Conservation (phyloP, 805 yeast genomes). For the Candida gorgasii region DNA sequence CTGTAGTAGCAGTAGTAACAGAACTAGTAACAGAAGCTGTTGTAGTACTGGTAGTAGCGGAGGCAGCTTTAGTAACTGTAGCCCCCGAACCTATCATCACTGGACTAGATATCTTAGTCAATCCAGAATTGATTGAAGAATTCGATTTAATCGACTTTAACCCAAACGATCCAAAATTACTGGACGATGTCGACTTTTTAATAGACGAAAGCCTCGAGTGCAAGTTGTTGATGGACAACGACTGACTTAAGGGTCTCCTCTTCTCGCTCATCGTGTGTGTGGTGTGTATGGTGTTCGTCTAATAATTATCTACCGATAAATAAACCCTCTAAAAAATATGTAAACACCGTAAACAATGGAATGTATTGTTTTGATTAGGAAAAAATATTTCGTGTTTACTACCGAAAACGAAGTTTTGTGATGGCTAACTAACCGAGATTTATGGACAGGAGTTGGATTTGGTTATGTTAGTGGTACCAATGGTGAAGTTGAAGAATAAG, state of each 20-base stretch:
- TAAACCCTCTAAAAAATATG: background rate
- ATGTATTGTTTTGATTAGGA: background rate
- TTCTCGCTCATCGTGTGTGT: conserved; percentile 2
- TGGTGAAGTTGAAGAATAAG: no score
- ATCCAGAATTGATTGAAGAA: background rate
- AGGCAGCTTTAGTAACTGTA: no score
- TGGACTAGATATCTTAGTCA: background rate
- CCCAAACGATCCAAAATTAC: conserved; percentile 1
- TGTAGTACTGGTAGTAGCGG: no score
- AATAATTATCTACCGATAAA: background rate
- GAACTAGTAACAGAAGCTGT: no score
- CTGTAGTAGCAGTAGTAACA: no score
- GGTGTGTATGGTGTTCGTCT: background rate
- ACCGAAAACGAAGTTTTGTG: no score
- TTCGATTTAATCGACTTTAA: conserved; percentile 2
- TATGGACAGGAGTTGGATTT: no score
- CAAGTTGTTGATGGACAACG: conserved; percentile 15
- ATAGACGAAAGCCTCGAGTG: conserved; percentile 5
- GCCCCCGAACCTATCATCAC: no score
- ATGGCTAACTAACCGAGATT: no score
- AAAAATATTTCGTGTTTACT: background rate
- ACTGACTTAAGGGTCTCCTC: conserved; percentile 18
- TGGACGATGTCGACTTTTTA: conserved; percentile 1
- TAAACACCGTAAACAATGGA: conserved; percentile 1
- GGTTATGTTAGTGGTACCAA: no score